Evolutionary conservation across 768 basidiomycete genomes (phyloP).

Genomic region (Boletus insuetus): DNA sequence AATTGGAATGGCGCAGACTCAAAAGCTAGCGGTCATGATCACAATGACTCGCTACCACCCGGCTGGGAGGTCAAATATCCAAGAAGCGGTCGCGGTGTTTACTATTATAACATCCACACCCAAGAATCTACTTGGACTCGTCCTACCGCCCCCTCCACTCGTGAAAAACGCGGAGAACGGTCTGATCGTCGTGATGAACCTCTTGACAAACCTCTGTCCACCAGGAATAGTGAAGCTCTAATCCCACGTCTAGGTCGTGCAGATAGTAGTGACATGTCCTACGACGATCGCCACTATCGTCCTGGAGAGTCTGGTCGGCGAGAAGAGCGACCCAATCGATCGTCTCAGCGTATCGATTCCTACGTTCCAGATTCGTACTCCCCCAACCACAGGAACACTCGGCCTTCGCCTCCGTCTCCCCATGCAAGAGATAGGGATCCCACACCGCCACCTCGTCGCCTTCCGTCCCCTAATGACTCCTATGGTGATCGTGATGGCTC

Average conservation of each 20-base stretch:
- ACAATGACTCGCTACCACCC: slow-evolving; percentile 43
- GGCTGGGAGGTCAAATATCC: slow-evolving; percentile 61
- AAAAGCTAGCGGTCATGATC: slow-evolving; percentile 26
- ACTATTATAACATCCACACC: slow-evolving; percentile 60
- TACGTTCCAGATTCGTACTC: slow-evolving; percentile 30
- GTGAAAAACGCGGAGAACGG: slow-evolving; percentile 23
- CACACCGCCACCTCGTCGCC: slow-evolving; percentile 22
- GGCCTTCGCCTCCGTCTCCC: slow-evolving; percentile 21
- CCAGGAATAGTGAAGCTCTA: slow-evolving; percentile 22
- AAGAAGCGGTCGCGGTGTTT: slow-evolving; percentile 44
- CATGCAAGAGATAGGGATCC: slow-evolving; percentile 25
- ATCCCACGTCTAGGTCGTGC: slow-evolving; percentile 29
- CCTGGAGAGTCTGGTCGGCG: slow-evolving; percentile 37
- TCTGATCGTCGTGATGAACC: slow-evolving; percentile 26
- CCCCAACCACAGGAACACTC: slow-evolving; percentile 20
- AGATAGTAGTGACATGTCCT: slow-evolving; percentile 40
- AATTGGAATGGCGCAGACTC: slow-evolving; percentile 37
- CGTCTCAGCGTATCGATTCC: slow-evolving; percentile 24
- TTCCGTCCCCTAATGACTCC: slow-evolving; percentile 17
- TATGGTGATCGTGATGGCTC: slow-evolving; percentile 23
- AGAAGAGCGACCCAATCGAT: slow-evolving; percentile 23
- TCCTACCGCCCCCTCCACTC: slow-evolving; percentile 38
- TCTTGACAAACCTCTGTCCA: slow-evolving; percentile 25
- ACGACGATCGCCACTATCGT: slow-evolving; percentile 65
- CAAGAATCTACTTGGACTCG: slow-evolving; percentile 57